A percentile compares a stretch with the other conserved stretches of the same genome.
Evolutionary conservation across 2,329 filamentous ascomycete genomes (phyloP).

Genomic region (Penicillium sp.): DNA sequence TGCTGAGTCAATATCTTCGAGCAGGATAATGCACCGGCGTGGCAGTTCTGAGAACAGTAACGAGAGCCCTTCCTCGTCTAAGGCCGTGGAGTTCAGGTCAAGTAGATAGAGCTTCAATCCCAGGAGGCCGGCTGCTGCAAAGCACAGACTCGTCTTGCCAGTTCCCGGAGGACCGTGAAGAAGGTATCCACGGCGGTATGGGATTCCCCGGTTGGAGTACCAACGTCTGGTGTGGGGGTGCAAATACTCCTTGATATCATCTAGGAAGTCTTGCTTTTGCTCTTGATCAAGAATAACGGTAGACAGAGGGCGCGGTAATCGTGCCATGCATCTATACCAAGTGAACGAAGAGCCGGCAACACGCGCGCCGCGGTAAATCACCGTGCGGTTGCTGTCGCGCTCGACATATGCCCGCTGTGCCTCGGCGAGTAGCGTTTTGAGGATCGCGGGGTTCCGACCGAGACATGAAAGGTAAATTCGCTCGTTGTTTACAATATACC

Average conservation of each 20-base stretch:
- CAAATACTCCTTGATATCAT: slow-evolving; percentile 58
- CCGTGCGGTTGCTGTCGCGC: slow-evolving; percentile 36
- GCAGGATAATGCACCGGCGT: slow-evolving; percentile 67
- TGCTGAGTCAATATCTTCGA: slow-evolving; percentile 75
- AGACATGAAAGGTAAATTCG: slow-evolving; percentile 36
- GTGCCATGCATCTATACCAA: slow-evolving; percentile 42
- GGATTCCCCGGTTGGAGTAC: slow-evolving; percentile 80
- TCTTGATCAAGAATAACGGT: slow-evolving; percentile 55
- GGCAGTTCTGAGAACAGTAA: slow-evolving; percentile 67
- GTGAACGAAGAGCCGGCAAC: slow-evolving; percentile 18
- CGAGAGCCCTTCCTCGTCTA: slow-evolving; percentile 65
- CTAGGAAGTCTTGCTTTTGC: slow-evolving; percentile 52
- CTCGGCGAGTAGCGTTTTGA: slow-evolving; percentile 37
- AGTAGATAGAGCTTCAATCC: slow-evolving; percentile 71
- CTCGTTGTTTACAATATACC: slow-evolving; percentile 29
- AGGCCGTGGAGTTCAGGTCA: slow-evolving; percentile 60
- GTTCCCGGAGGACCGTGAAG: slow-evolving; percentile 78
- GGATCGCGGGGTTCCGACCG: slow-evolving; percentile 34
- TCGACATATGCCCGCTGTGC: slow-evolving; percentile 39
- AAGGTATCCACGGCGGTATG: slow-evolving; percentile 80
- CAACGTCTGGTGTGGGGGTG: slow-evolving; percentile 59
- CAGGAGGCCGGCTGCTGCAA: slow-evolving; percentile 69
- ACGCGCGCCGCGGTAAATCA: slow-evolving; percentile 40
- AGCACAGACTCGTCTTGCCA: slow-evolving; percentile 71
- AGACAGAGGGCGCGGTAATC: slow-evolving; percentile 52